phyloP scores from a whole-genome alignment of 1,139 yeast genomes.

The Hansenula sp. region DNA sequence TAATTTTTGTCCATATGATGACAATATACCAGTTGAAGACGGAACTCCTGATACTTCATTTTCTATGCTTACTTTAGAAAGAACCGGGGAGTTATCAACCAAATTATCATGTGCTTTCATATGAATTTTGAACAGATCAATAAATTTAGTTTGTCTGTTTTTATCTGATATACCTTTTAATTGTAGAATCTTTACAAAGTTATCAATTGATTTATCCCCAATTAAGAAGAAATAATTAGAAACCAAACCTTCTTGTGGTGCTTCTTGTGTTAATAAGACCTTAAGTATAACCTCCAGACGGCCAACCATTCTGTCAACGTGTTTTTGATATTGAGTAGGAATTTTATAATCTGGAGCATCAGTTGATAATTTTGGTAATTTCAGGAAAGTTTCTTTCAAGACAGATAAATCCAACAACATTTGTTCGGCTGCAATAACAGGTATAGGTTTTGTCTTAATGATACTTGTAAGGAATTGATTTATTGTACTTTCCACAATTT shows the following conservation, averaged over 20 bases:
- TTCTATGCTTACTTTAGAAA: constrained; percentile 26
- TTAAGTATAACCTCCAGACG: constrained; percentile 62
- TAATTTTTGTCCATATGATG: constrained; percentile 9
- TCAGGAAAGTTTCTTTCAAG: constrained; percentile 51
- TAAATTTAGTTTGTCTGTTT: constrained; percentile 42
- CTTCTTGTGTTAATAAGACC: constrained; percentile 55
- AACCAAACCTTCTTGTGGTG: constrained; percentile 65
- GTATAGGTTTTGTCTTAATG: constrained; percentile 54
- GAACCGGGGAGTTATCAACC: constrained; percentile 38
- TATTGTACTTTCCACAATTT: constrained; percentile 62
- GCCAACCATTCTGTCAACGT: constrained; percentile 43
- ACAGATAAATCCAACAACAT: constrained; percentile 66
- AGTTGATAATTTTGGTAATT: constrained; percentile 38
- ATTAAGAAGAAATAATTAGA: constrained; percentile 63
- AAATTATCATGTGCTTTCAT: constrained; percentile 46
- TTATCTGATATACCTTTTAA: constrained; percentile 52
- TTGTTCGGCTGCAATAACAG: constrained; percentile 75
- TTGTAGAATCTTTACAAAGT: constrained; percentile 60
- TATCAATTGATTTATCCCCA: constrained; percentile 58
- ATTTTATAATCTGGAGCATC: constrained; percentile 6
- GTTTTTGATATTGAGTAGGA: constrained; percentile 19
- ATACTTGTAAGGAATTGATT: constrained; percentile 56
- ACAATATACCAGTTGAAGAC: constrained; percentile 8
- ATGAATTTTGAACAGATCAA: constrained; percentile 59
- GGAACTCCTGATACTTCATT: constrained; percentile 3